phyloP scores from a whole-genome alignment of 140 eudicot genomes.

The Senecio squalidus region DNA sequence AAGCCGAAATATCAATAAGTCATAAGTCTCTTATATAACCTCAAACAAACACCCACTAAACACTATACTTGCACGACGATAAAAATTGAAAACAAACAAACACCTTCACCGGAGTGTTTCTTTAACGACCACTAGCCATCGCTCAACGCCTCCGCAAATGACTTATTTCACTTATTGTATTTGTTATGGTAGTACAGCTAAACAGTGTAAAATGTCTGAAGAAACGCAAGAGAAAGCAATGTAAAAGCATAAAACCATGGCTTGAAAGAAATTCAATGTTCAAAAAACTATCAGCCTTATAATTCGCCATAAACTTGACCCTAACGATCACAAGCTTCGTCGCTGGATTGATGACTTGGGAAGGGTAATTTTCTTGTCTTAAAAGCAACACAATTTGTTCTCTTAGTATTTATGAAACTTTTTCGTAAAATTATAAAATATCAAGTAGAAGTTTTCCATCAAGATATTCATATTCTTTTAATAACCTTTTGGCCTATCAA shows the following conservation, averaged over 20 bases:
- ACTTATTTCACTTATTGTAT: not conserved
- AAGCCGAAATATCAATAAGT: too few relatives aligned
- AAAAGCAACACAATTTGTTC: too few relatives aligned
- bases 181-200: not conserved
- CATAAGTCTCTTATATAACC: too few relatives aligned
- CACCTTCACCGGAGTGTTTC: not conserved
- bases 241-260: conserved; percentile 27
- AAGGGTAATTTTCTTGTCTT: not conserved
- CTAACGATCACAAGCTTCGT: conserved; percentile 19
- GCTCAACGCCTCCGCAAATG: not conserved
- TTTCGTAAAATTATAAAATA: conserved; percentile 26
- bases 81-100: too few relatives aligned
- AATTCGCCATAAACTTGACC: conserved; percentile 25
- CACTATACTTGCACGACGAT: too few relatives aligned
- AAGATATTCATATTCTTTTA: not conserved
- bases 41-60: too few relatives aligned
- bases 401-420: conserved; percentile 9
- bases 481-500: conserved; percentile 8
- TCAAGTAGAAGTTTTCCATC: conserved; percentile 33
- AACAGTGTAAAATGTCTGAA: conserved; percentile 24
- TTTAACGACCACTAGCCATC: too few relatives aligned
- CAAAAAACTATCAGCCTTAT: conserved; percentile 21
- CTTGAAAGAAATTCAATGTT: conserved; percentile 30
- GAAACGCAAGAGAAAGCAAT: conserved; percentile 14
- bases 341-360: conserved; percentile 29